Evolutionary conservation across 192 early-diverging fungal species (phyloP).

Genomic region (Coemansia sp.): DNA sequence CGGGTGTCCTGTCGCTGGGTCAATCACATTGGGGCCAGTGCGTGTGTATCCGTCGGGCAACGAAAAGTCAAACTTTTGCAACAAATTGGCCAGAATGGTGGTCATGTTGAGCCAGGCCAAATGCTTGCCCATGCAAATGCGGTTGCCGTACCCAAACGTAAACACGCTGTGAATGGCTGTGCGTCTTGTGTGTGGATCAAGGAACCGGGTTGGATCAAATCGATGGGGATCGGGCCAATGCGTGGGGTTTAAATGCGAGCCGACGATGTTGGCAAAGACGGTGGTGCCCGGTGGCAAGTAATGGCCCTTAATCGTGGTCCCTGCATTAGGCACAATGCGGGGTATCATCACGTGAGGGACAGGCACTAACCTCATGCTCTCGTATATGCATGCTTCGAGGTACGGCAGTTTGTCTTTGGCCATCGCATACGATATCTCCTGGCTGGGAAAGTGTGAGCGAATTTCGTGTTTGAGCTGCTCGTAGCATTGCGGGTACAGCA

Average conservation of each 20-base stretch:
- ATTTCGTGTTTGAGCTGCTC: conserved; percentile 4
- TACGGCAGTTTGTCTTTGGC: conserved; percentile 11
- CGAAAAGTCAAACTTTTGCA: conserved; percentile 21
- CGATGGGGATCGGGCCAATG: conserved; percentile 20
- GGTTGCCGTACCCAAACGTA: conserved; percentile 29
- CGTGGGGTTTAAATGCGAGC: conserved; percentile 12
- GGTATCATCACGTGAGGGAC: conserved; percentile 30
- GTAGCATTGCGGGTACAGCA: conserved; percentile 30
- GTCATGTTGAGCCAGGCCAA: conserved; percentile 37
- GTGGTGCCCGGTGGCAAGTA: conserved; percentile 21
- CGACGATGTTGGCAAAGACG: conserved; percentile 24
- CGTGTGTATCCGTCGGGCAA: conserved; percentile 10
- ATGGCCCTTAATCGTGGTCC: conserved; percentile 16
- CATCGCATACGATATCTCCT: neutral
- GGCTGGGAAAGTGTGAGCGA: neutral
- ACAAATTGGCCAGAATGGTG: conserved; percentile 28
- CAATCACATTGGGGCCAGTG: conserved; percentile 14
- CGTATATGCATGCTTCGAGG: conserved; percentile 35
- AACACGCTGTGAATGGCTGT: conserved; percentile 29
- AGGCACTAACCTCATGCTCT: conserved; percentile 29
- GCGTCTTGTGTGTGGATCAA: neutral
- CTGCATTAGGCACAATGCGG: neutral
- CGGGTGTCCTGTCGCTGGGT: conserved; percentile 10
- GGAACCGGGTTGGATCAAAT: conserved; percentile 24
- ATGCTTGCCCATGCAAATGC: conserved; percentile 38